Evolutionary conservation across 139 green algal species (phyloP), one percentile per base, ranked within the genome.

Genomic region (Raphidocelis subcapitata): DNA sequence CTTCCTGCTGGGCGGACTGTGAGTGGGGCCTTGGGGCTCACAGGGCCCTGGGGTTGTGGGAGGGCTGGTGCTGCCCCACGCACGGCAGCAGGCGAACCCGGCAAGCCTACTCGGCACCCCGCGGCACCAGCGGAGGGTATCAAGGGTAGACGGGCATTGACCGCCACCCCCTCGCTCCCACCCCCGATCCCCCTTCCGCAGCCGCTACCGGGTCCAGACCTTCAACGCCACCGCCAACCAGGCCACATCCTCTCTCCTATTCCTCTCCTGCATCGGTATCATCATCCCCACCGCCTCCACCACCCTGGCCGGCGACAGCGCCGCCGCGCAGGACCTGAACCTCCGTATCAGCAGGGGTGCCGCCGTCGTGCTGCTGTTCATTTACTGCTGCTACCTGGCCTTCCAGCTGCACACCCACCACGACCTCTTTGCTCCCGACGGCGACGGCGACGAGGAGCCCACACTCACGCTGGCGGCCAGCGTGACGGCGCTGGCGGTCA

Each of bases 331-430:
- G 41, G 63, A 82, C 10, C 60, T 60, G 49, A 51, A 83, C 26
- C 46, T 79, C 64, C 14, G 44, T 29, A 79, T 83, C 63, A 79
- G 72, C 64, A 71, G 69, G 28, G 72, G 57, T 5, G 56, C 69
- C 4, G 78, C 81, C 31, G 59, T 84, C 33, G 49, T 83, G 33
- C 64, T 88, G 70, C 72, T 85, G 51, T 32, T 78, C 16, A 89
- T 72, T 59, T 97, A 97, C 74, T 0, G 80, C 14, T 83, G 75
- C 63, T 97, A 97, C 85, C 85, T 97, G 10, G 74, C 79, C 55
- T 97, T 97, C 76, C 85, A 93, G 81, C 85, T 97, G 31, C 74
- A 85, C 54, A 94, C 92, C 0, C 92, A 97, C 77, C 60, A 73
- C 24, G 63, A 90, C 56, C 55, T 83, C 24, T 88, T 92, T 49